Evolutionary conservation across 2,329 filamentous ascomycete species (phyloP).

Genomic region (Talaromyces piceae): DNA sequence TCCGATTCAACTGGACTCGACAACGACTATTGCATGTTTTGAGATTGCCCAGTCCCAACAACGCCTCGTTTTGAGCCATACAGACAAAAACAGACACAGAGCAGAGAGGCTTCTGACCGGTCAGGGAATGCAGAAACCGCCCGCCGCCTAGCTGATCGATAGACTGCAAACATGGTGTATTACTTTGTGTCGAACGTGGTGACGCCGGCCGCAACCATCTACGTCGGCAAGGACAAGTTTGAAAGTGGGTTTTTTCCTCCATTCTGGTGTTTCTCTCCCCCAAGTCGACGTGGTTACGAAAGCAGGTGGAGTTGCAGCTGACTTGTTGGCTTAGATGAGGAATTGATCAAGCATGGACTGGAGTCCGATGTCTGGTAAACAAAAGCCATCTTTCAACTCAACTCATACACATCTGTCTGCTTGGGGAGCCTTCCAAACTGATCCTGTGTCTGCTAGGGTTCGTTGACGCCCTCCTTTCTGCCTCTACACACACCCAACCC

Average conservation of each 20-base stretch:
- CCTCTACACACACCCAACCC: background rate
- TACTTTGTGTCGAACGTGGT: conserved; percentile 88
- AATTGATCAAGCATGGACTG: conserved; percentile 88
- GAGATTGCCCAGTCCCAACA: no score
- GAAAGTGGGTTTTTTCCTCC: conserved; percentile 62
- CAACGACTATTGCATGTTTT: no score
- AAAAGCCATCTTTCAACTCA: background rate
- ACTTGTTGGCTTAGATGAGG: conserved; percentile 62
- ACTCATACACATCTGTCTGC: conserved; percentile 2
- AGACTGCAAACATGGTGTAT: conserved; percentile 73
- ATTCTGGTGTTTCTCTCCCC: no score
- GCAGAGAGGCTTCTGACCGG: background rate
- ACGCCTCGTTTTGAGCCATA: no score
- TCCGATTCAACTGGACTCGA: background rate
- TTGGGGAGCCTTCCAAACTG: conserved; percentile 2
- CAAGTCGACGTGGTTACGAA: no score
- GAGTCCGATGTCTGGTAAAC: conserved; percentile 87
- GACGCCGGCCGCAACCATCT: conserved; percentile 75
- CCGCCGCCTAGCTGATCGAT: background rate
- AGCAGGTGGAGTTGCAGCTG: conserved; percentile 3
- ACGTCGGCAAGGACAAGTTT: conserved; percentile 98
- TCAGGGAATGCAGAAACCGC: background rate
- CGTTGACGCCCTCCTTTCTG: conserved; percentile 1
- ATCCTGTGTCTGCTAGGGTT: conserved; percentile 11
- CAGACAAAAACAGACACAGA: no score